Evolutionary conservation across 352 stramenopile genomes (phyloP), one percentile per base, ranked within the genome.

Genomic region (Phytophthora pini): DNA sequence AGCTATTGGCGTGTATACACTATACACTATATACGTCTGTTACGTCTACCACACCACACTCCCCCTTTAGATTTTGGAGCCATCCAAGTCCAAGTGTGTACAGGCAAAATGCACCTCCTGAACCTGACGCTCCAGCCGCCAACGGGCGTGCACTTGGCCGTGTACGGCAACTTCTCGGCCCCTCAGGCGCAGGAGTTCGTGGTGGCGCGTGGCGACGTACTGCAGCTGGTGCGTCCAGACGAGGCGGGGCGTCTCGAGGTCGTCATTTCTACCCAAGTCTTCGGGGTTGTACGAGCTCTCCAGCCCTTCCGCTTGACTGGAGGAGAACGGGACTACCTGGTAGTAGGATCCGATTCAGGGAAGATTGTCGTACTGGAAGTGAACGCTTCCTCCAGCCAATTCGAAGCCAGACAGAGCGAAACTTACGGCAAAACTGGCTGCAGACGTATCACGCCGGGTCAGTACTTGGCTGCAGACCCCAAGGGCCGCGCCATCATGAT

Each of bases 401-500:
- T 96, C 50, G 80, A 89, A 61, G 78, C 83, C 41, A 80, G 97
- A 39, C 96, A 99, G 78, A 94, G 79, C 51, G 95, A 99, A 80
- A 98, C 94, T 4, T 99, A 98, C 70, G 97, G 97, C 49, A 99
- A 99, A 79, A 98, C 93, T 0, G 97, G 97, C 17, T 98, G 94
- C 65, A 89, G 98, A 51, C 92, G 98, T 27, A 98, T 98, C 61
- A 98, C 98, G 13, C 98, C 98, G 0, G 98, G 98, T 1, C 96
- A 99, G 77, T 99, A 99, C 79, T 52, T 99, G 27, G 96, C 97
- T 1, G 86, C 83, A 7, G 98, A 99, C 73, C 98, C 98, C 2
- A 98, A 98, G 63, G 98, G 98, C 29, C 92, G 98, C 17, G 97
- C 97, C 17, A 85, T 99, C 17, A 98, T 99, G 84, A 88, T 99